Evolutionary conservation across 768 basidiomycete species (phyloP).

Genomic region (Tylopilus balloui): DNA sequence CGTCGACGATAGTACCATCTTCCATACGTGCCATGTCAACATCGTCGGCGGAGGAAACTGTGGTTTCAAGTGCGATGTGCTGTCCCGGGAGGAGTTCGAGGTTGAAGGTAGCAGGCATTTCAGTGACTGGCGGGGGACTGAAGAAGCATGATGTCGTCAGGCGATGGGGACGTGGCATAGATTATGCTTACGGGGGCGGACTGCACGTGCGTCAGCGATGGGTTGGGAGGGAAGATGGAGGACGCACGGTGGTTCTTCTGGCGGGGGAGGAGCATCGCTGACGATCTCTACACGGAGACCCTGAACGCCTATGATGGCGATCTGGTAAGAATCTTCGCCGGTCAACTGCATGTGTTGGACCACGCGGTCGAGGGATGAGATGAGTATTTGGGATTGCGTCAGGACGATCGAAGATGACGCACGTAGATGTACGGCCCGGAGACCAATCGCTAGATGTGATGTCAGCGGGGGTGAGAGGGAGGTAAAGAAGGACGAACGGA

Average conservation of each 20-base stretch:
- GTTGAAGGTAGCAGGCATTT: conserved; percentile 85
- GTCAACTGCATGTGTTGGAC: conserved; percentile 50
- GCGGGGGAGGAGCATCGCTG: conserved; percentile 79
- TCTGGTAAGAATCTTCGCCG: conserved; percentile 84
- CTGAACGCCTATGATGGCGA: conserved; percentile 78
- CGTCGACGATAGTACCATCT: conserved; percentile 81
- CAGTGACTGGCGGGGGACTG: conserved; percentile 67
- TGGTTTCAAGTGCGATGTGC: conserved; percentile 75
- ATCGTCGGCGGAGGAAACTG: conserved; percentile 71
- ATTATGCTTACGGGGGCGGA: conserved; percentile 45
- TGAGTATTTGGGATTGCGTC: conserved; percentile 8
- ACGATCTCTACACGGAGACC: conserved; percentile 84
- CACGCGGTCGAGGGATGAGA: conserved; percentile 20
- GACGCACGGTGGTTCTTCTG: conserved; percentile 74
- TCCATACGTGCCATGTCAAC: conserved; percentile 91
- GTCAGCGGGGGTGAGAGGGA: conserved; percentile 20
- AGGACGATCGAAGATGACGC: conserved; percentile 27
- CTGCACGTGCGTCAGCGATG: conserved; percentile 26
- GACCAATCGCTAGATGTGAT: conserved; percentile 57
- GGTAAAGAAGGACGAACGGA: conserved; percentile 48
- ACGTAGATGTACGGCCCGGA: conserved; percentile 84
- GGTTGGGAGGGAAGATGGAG: neutral
- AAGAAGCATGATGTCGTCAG: conserved; percentile 1
- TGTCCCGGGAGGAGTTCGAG: conserved; percentile 78
- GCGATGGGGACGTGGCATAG: conserved; percentile 12